Base-by-base conservation (phyloP, 345 rosid genomes). In the Cardamine resedifolia region DNA sequence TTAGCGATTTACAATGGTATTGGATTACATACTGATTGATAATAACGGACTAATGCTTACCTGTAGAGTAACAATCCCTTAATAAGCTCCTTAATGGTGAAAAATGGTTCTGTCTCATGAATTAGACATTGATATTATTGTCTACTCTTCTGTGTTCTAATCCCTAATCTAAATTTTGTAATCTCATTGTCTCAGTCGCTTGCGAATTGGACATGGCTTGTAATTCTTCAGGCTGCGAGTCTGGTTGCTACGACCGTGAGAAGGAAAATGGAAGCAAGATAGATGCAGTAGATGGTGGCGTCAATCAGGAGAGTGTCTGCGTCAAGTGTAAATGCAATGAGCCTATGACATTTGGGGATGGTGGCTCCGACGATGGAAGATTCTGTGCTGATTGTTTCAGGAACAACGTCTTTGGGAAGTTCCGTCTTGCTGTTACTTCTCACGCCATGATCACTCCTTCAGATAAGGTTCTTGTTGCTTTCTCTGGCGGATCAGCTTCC, bases 401-500 rank as follows among this genome's bases (percentile, higher is more conserved):
- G 66, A 81, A 72, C 71, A 95, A 91, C 50, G 82, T 95, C 19
- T 90, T 63, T 47, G 97, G 87, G 36, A 95, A 95, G 83, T 95
- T 95, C 79, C 83, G 92, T 73, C 90, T 84, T 19, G 86, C 96
- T 41, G 92, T 95, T 49, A 81, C 89, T 70, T 88, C 90, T 15
- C 85, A 90, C 57, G 89, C 98, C 67, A 83, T 90, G 96, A 91
- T 91, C 60, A 85, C 91, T 45, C 96, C 99, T 77, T 79, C 90
- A 5, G 99, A 91, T 74, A 85, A 91, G 6, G 90, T 90, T 20
- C 98, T 90, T 43, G 91, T 95, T 21, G 96, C 99, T 30, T 89
- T 95, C 88, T 91, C 99, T 4, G 99, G 96, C 7, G 97, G 96
- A 53, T 81, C 90, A 61, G 78, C 90, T 76, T 95, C 99, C 66